Evolutionary conservation across 192 early-diverging fungal genomes (phyloP).

Genomic region (Rhizophagus prolifer): DNA sequence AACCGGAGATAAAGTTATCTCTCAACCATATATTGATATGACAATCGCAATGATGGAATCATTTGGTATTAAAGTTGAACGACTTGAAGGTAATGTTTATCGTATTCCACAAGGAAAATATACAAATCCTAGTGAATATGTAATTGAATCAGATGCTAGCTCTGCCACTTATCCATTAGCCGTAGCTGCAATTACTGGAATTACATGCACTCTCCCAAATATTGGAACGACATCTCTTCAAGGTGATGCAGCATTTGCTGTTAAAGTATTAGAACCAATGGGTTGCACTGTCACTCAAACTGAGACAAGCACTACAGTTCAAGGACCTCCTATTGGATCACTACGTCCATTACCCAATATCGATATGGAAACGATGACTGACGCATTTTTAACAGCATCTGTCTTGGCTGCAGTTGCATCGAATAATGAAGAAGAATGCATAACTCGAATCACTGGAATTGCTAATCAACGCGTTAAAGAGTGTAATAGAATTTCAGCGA

Average conservation of each 20-base stretch:
- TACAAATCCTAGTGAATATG: slow-evolving; percentile 78
- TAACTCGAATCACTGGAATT: slow-evolving; percentile 90
- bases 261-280: slow-evolving; percentile 88
- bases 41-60: slow-evolving; percentile 97
- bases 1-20: slow-evolving; percentile 91
- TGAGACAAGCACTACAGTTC: slow-evolving; percentile 83
- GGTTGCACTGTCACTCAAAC: slow-evolving; percentile 92
- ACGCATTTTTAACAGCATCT: slow-evolving; percentile 95
- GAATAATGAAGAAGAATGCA: slow-evolving; percentile 45
- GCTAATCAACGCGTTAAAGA: slow-evolving; percentile 98
- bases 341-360: slow-evolving; percentile 73
- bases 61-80: slow-evolving; percentile 83
- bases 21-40: slow-evolving; percentile 99
- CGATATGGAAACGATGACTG: slow-evolving; percentile 99
- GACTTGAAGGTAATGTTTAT: slow-evolving; percentile 77
- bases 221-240: slow-evolving; percentile 92
- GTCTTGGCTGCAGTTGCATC: slow-evolving; percentile 88
- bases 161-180: slow-evolving; percentile 98
- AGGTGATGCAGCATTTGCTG: slow-evolving; percentile 89
- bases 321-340: slow-evolving; percentile 72
- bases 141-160: slow-evolving; percentile 94
- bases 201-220: slow-evolving; percentile 82
- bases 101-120: slow-evolving; percentile 78
- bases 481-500: slow-evolving; percentile 95
- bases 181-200: slow-evolving; percentile 93